These are phyloP conservation scores for Cyclotella cryptica DNA, from an alignment of 108 stramenopile genomes.

Conservation along the genomic window DNA sequence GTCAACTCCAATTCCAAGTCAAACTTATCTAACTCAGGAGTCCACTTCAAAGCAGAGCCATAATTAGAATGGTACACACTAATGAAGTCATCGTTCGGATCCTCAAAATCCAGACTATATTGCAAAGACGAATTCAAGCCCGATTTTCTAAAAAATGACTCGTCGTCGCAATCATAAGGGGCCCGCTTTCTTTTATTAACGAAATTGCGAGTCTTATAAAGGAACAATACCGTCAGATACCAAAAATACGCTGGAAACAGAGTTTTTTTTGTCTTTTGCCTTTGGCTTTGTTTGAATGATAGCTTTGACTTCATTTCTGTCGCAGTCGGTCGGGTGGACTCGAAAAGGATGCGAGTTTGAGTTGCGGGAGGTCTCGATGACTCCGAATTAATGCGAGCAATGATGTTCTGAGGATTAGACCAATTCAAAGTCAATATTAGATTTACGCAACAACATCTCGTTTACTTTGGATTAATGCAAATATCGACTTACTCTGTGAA, in stretches of 20 bases:
- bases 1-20: constrained; percentile 11
- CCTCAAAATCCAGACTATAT: constrained; percentile 9
- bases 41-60: constrained; percentile 9
- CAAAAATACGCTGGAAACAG: constrained; percentile 26
- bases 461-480: not conserved
- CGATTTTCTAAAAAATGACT: constrained; percentile 10
- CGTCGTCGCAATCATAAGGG: not conserved
- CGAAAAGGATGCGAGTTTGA: not conserved
- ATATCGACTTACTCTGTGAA: not conserved
- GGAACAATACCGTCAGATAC: constrained; percentile 14
- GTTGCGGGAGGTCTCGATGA: not conserved
- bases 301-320: constrained; percentile 4
- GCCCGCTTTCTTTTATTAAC: not conserved
- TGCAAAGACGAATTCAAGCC: not conserved
- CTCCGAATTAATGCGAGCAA: not conserved
- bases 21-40: constrained; percentile 10
- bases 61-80: constrained; percentile 3
- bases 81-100: constrained; percentile 1
- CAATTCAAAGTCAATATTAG: not conserved
- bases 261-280: constrained; percentile 1
- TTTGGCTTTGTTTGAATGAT: not conserved
- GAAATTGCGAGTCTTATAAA: constrained; percentile 19
- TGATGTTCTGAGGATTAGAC: not conserved
- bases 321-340: not conserved
- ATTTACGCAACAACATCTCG: not conserved